Percentiles rank a stretch among this genome's conserved stretches.
Conservation (phyloP, 352 stramenopile genomes). For the Globisporangium megalacanthum region DNA sequence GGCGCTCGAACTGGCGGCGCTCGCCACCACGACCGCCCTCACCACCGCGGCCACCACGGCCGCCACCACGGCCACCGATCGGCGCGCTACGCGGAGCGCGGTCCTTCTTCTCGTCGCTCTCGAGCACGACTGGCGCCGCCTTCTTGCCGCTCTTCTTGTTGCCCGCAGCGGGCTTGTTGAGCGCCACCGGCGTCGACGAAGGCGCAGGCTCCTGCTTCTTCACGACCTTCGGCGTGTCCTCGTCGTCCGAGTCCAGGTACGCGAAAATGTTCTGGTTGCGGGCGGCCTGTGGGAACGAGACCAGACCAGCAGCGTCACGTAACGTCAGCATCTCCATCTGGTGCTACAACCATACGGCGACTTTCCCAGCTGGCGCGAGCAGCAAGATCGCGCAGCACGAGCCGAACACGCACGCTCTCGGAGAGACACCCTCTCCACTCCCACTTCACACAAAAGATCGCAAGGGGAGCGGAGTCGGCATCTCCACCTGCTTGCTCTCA, state of each 20-base stretch:
- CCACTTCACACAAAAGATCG: neutral
- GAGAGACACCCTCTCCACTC: too few relatives aligned
- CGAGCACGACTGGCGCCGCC: constrained; percentile 25
- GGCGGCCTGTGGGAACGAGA: constrained; percentile 21
- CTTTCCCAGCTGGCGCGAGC: neutral
- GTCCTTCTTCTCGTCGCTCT: constrained; percentile 44
- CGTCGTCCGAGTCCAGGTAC: constrained; percentile 72
- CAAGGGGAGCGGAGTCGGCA: neutral
- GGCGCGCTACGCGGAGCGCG: constrained; percentile 42
- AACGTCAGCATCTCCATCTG: neutral
- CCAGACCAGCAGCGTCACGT: neutral
- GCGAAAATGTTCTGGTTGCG: constrained; percentile 68
- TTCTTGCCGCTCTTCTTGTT: constrained; percentile 83
- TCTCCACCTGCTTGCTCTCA: neutral
- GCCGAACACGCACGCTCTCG: neutral
- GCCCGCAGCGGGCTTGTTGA: constrained; percentile 81
- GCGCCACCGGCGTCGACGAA: constrained; percentile 45
- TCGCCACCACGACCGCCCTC: constrained; percentile 31
- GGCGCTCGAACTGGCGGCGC: constrained; percentile 90
- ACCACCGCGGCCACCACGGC: constrained; percentile 39
- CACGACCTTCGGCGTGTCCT: constrained; percentile 62
- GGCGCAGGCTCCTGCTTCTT: constrained; percentile 51
- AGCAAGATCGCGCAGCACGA: neutral
- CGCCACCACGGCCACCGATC: constrained; percentile 36
- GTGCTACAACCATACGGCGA: neutral